A percentile compares a stretch with the other conserved stretches of the same genome.
phyloP scores from a whole-genome alignment of 208 protist genomes.

The Wallacemonas rigidus region DNA sequence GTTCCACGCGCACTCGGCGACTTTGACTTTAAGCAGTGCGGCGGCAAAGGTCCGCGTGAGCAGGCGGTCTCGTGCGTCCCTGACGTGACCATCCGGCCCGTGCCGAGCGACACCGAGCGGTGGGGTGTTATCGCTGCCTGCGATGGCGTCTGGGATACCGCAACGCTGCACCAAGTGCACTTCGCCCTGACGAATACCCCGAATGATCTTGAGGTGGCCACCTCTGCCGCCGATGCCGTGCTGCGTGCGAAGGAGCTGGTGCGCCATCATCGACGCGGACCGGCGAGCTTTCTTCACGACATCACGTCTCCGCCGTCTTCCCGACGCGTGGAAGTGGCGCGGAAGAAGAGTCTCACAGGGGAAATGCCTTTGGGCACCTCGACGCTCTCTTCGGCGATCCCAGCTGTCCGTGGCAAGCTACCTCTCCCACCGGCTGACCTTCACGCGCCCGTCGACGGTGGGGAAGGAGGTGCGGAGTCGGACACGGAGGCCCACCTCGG shows the following conservation, averaged over 20 bases:
- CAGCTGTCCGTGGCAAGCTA: not conserved
- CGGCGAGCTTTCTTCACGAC: not conserved
- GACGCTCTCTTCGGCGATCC: not conserved
- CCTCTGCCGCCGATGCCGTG: conserved; percentile 51
- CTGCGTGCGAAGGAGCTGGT: conserved; percentile 48
- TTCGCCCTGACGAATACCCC: conserved; percentile 67
- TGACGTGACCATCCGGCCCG: conserved; percentile 65
- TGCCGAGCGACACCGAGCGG: conserved; percentile 42
- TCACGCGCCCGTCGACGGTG: not conserved
- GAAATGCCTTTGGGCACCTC: not conserved
- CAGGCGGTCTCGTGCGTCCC: conserved; percentile 76
- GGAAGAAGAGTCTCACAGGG: not conserved
- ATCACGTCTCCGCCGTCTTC: not conserved
- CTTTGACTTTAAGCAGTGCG: conserved; percentile 90
- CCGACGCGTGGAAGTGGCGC: not conserved
- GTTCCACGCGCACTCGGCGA: conserved; percentile 82
- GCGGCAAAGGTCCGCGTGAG: conserved; percentile 41
- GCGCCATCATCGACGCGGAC: conserved; percentile 29
- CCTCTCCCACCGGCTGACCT: too few species aligned
- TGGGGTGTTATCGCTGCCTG: conserved; percentile 83
- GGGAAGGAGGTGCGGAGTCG: not conserved
- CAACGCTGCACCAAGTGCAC: conserved; percentile 76
- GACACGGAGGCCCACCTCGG: not conserved
- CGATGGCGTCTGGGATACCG: conserved; percentile 85
- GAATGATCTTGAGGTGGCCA: conserved; percentile 66